phyloP scores from a whole-genome alignment of 108 stramenopile genomes.

The Fistulifera solaris region DNA sequence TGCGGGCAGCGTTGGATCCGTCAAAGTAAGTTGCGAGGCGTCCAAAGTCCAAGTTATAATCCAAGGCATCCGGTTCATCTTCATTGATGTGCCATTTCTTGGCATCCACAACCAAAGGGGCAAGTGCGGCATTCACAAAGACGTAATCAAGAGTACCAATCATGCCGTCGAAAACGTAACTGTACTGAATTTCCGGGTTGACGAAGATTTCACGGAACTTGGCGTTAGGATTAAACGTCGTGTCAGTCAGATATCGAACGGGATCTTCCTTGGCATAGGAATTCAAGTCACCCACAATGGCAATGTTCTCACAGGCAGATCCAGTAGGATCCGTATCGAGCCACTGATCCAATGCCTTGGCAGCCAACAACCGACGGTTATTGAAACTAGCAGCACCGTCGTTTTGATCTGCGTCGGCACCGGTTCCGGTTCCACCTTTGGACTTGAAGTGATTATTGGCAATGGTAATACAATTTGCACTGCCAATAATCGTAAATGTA shows the following conservation, averaged over 20 bases:
- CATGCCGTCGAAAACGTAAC: conserved; percentile 29
- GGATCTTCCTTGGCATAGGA: conserved; percentile 27
- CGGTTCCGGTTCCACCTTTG: conserved; percentile 13
- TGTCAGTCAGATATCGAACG: conserved; percentile 12
- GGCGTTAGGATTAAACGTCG: conserved; percentile 6
- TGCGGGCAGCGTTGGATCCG: conserved; percentile 11
- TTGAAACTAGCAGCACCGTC: conserved; percentile 29
- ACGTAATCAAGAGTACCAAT: conserved; percentile 32
- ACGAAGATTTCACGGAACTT: background rate
- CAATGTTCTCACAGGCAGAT: conserved; percentile 1
- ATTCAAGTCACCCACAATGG: conserved; percentile 32
- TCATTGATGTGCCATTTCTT: conserved; percentile 26
- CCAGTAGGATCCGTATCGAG: conserved; percentile 21
- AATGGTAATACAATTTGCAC: conserved; percentile 13
- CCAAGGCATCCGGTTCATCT: conserved; percentile 25
- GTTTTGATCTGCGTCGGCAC: conserved; percentile 9
- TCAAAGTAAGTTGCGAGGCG: conserved; percentile 15
- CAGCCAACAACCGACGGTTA: conserved; percentile 12
- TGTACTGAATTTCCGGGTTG: conserved; percentile 16
- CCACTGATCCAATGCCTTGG: conserved; percentile 21
- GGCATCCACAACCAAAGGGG: conserved; percentile 1
- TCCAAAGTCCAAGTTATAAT: conserved; percentile 28
- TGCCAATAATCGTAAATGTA: background rate
- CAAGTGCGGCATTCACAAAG: conserved; percentile 5
- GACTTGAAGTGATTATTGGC: conserved; percentile 33